Base-by-base conservation (phyloP, 768 basidiomycete species). In the Hortiboletus campestris region DNA sequence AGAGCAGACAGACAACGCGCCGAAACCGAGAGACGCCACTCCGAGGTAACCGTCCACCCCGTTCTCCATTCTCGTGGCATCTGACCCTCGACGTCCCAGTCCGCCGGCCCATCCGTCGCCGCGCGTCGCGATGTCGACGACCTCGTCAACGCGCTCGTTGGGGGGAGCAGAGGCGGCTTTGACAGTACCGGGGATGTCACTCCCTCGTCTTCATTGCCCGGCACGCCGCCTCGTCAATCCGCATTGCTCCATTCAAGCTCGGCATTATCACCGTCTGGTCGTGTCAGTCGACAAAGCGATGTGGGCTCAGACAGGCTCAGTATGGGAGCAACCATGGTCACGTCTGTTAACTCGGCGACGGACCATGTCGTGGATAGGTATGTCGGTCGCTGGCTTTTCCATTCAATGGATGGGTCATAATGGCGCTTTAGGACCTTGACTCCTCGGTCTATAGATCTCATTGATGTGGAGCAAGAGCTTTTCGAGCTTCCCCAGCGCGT, bases 401-500 rank as follows among this genome's bases (percentile, higher is more conserved):
- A 32, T 28, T 31, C 22, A 19, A 51, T 22, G 38, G 48, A 31
- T 40, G 13, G 61, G 43, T 25, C 25, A 22, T 47, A n/a, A 47
- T 41, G 59, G 60, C 56, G 16, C 34, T 32, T 9, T 58, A 90
- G 88, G 54, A 76, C 76, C 43, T 76, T 90, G 64, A 84, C 81
- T 6, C 84, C 86, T 12, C 79, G 88, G 41, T 78, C 81, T 31
- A 75, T 84, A 41, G 91, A 92, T 66, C 79, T 94, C n/a, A 82
- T 96, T 47, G 91, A 96, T 61, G 80, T 91, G 17, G 90, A 94
- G 60, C 86, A 92, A 65, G 94, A 97, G 66, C 75, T 97, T 6
- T 96, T 92, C 62, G 94, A 95, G 63, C 74, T 94, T 12, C 94
- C 94, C 3, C 85, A 88, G 64, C 92, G 89, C 77, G 94, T 92